A percentile compares a stretch with the other conserved stretches of the same genome.
Evolutionary conservation across 2,329 filamentous ascomycete genomes (phyloP).

Genomic region (Aspergillus sp.): DNA sequence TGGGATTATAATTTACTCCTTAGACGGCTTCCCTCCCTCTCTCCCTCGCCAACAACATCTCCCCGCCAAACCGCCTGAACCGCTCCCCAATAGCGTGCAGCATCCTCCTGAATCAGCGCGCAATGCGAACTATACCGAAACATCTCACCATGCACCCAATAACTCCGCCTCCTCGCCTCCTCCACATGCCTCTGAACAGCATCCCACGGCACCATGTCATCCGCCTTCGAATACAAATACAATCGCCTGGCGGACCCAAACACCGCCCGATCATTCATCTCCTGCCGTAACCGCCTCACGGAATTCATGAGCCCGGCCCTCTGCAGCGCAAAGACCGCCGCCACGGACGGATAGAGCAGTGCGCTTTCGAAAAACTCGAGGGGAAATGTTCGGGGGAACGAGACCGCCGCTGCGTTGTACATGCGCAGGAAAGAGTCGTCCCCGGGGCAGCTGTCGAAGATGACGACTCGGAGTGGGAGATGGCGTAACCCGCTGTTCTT

Average conservation of each 20-base stretch:
- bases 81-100: constrained; percentile 10
- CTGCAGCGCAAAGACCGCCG: constrained; percentile 8
- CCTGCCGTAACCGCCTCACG: constrained; percentile 6
- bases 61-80: constrained; percentile 6
- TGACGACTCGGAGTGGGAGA: constrained; percentile 11
- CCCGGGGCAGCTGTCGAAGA: constrained; percentile 24
- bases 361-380: background rate
- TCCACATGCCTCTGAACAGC: constrained; percentile 11
- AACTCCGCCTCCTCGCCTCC: constrained; percentile 6
- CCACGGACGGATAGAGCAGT: constrained; percentile 11
- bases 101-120: constrained; percentile 15
- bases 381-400: constrained; percentile 3
- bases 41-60: background rate
- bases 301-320: constrained; percentile 7
- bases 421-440: constrained; percentile 17
- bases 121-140: constrained; percentile 12
- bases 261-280: constrained; percentile 9
- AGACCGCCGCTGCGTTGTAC: constrained; percentile 14
- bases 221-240: constrained; percentile 14
- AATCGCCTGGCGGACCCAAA: constrained; percentile 6
- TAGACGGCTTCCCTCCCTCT: background rate
- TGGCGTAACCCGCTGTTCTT: background rate
- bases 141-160: constrained; percentile 1
- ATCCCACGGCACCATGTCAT: constrained; percentile 9
- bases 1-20: constrained; percentile 4